These are phyloP conservation scores for Lepraria neglecta DNA, from an alignment of 495 filamentous ascomycete genomes.

Conservation along the genomic window DNA sequence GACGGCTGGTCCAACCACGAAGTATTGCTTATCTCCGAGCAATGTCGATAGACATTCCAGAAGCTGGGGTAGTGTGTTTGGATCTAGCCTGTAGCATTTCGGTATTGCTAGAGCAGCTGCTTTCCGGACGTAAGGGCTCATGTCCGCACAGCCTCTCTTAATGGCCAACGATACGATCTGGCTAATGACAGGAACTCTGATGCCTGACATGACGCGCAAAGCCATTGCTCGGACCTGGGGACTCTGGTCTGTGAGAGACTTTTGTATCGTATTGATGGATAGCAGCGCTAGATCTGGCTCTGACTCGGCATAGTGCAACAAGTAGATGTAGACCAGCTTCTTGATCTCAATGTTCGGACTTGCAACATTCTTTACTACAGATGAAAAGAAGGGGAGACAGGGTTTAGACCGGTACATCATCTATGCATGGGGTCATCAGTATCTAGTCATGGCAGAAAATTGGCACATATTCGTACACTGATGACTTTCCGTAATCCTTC, in stretches of 20 bases:
- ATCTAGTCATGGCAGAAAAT: constrained; percentile 18
- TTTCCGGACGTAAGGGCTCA: constrained; percentile 89
- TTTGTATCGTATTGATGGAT: constrained; percentile 97
- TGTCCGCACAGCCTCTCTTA: constrained; percentile 83
- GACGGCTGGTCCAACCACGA: constrained; percentile 87
- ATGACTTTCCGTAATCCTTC: constrained; percentile 89
- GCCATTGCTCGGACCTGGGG: constrained; percentile 87
- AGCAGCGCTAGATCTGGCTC: constrained; percentile 92
- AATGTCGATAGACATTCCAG: constrained; percentile 69
- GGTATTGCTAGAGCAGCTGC: constrained; percentile 92
- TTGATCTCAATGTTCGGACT: constrained; percentile 88
- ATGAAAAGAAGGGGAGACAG: constrained; percentile 82
- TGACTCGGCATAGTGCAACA: constrained; percentile 89
- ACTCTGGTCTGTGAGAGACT: constrained; percentile 85
- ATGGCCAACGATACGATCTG: constrained; percentile 97
- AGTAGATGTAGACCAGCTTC: constrained; percentile 96
- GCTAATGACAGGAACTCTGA: constrained; percentile 93
- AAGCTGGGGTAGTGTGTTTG: constrained; percentile 74
- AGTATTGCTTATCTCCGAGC: constrained; percentile 87
- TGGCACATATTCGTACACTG: constrained; percentile 53
- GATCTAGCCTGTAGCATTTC: constrained; percentile 93
- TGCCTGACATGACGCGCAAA: constrained; percentile 89
- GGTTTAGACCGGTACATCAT: constrained; percentile 87
- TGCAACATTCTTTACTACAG: constrained; percentile 93
- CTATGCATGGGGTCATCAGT: constrained; percentile 40